phyloP scores from a whole-genome alignment of 1,284 basidiomycete genomes.

The Leccinum variabile region DNA sequence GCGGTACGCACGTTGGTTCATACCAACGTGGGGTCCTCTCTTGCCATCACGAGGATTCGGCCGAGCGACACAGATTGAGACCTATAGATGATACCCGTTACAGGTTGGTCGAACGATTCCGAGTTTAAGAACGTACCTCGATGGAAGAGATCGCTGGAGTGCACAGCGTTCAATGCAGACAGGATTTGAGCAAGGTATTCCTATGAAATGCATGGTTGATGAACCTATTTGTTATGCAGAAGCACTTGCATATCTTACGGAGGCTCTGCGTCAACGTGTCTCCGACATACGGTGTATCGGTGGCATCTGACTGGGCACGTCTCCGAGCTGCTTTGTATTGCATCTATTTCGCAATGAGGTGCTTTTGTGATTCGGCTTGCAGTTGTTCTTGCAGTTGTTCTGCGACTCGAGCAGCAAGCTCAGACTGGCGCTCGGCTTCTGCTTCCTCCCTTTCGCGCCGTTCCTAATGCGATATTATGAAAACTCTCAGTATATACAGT shows the following conservation, averaged over 20 bases:
- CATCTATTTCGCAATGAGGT: constrained; percentile 52
- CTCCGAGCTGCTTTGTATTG: constrained; percentile 53
- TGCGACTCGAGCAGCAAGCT: constrained; percentile 48
- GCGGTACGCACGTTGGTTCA: too few relatives aligned
- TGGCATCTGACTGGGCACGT: constrained; percentile 65
- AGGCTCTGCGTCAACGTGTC: constrained; percentile 62
- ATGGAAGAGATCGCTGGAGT: constrained; percentile 63
- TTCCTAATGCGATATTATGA: constrained; percentile 18
- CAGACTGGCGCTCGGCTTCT: constrained; percentile 52
- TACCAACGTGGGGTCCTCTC: constrained; percentile 27
- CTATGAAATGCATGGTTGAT: constrained; percentile 34
- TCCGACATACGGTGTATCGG: constrained; percentile 53
- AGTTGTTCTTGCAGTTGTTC: constrained; percentile 64
- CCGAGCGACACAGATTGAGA: constrained; percentile 35
- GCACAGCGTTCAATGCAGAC: constrained; percentile 62
- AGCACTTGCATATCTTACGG: constrained; percentile 39
- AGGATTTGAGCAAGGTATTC: constrained; percentile 73
- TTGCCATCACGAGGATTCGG: constrained; percentile 29
- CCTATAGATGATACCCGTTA: constrained; percentile 36
- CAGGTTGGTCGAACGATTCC: constrained; percentile 1
- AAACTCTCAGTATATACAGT: background rate
- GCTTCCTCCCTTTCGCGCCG: constrained; percentile 44
- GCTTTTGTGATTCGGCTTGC: constrained; percentile 55
- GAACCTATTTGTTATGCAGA: background rate
- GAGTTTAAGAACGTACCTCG: constrained; percentile 42